Percentiles rank a stretch among this genome's conserved stretches.
phyloP scores from a whole-genome alignment of 2,329 filamentous ascomycete species.

The Hymenoscyphus salicellus region DNA sequence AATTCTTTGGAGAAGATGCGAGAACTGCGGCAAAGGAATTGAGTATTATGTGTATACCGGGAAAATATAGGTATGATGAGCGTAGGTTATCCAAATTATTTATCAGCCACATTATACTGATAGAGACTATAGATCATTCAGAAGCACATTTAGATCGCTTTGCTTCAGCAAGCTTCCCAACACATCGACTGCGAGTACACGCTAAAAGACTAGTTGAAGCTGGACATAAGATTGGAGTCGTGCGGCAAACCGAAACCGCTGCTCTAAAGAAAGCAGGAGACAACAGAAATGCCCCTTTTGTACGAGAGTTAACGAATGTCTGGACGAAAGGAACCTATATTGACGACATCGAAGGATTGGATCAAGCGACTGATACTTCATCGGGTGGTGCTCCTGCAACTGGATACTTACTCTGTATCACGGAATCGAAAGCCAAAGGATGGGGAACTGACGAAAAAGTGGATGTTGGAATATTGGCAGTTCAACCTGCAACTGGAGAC shows the following conservation, averaged over 20 bases:
- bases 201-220: conserved; percentile 89
- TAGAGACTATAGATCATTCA: conserved; percentile 60
- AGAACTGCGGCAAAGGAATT: conserved; percentile 83
- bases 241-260: conserved; percentile 90
- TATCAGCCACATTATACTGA: conserved; percentile 12
- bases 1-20: conserved; percentile 95
- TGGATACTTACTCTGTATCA: conserved; percentile 91
- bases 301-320: conserved; percentile 88
- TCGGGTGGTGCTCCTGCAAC: conserved; percentile 60
- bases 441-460: conserved; percentile 90
- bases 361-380: conserved; percentile 50
- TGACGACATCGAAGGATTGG: conserved; percentile 83
- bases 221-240: conserved; percentile 93
- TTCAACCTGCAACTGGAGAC: conserved; percentile 92
- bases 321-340: conserved; percentile 99
- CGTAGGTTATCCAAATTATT: conserved; percentile 46
- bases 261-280: conserved; percentile 93
- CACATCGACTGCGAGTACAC: conserved; percentile 86
- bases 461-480: conserved; percentile 84
- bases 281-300: conserved; percentile 88
- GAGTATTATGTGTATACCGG: conserved; percentile 93
- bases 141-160: conserved; percentile 91
- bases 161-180: conserved; percentile 91
- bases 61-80: conserved; percentile 91
- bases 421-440: conserved; percentile 75